Base-by-base conservation (phyloP, 805 yeast species). In the Brettanomyces nanus region DNA sequence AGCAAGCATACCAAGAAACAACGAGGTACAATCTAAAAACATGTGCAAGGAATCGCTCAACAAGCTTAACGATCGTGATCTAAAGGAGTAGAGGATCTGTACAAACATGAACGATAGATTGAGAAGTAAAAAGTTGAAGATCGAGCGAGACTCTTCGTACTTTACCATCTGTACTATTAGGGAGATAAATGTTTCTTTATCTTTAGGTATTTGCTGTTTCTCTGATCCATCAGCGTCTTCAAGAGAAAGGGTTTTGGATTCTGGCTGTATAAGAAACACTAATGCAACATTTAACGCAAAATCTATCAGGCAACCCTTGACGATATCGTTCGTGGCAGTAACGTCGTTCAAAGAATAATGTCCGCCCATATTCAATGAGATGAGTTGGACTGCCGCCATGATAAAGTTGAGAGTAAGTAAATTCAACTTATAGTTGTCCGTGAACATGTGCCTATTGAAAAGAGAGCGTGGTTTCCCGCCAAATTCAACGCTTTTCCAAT, bases 61-160 rank as follows among this genome's bases (percentile, higher is more conserved):
- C 19, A 92, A 66, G 9, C 98, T 97, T 33, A 92, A 64, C 0
- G 97, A 90, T 53, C 85, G 89, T 1, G 97, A 87, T 44, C 95
- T 71, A 61, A 92, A 82, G 1, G 97, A 89, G 57, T 92, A 92
- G 7, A 92, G 62, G 46, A 92, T 68, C 62, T 92, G 99, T 29
- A 92, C 79, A 51, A 92, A 76, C 99, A 92, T 92, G 62, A 92
- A 92, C 2, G 92, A 74, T 10, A 95, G 77, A 59, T 92, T 92
- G 43, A 92, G 68, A 45, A 90, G 59, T 34, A 92, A 62, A 51
- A 90, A 92, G 40, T 85, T 80, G 59, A 92, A 89, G 22, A 92
- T 92, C 10, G 95, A 86, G 43, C 83, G 69, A 0, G 97, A 87
- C 45, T 87, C 96, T 35, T 69, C 66, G 40, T 81, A 68, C 28